phyloP scores from a whole-genome alignment of 371 early-diverging fungal species.

The Thermomucor indicae-seudaticae region DNA sequence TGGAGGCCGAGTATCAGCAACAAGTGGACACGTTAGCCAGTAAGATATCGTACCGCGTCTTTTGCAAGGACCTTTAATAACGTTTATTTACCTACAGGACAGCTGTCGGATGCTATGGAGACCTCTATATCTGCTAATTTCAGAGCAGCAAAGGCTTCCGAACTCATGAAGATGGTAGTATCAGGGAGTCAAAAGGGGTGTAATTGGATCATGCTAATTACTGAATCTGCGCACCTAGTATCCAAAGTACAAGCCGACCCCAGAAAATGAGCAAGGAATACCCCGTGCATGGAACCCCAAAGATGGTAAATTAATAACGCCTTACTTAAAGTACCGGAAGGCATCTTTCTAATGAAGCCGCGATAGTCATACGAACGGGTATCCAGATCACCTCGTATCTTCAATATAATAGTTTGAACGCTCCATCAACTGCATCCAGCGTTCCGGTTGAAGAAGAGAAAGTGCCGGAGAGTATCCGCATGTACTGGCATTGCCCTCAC shows the following conservation, averaged over 20 bases:
- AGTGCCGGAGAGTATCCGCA: conserved; percentile 18
- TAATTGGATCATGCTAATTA: not conserved
- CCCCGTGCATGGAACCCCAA: conserved; percentile 42
- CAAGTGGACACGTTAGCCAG: conserved; percentile 22
- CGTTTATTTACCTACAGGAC: not conserved
- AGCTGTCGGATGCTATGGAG: conserved; percentile 28
- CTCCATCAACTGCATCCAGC: conserved; percentile 26
- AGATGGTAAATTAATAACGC: conserved; percentile 21
- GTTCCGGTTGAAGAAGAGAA: conserved; percentile 22
- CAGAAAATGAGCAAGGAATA: conserved; percentile 11
- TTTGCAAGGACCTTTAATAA: not conserved
- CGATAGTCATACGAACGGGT: conserved; percentile 29
- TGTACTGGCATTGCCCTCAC: conserved; percentile 35
- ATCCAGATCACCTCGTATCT: conserved; percentile 31
- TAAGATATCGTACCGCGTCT: conserved; percentile 8
- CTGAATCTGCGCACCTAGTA: conserved; percentile 16
- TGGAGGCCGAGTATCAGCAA: conserved; percentile 20
- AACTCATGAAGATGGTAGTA: conserved; percentile 41
- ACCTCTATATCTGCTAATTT: conserved; percentile 43
- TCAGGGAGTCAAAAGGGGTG: too few species aligned
- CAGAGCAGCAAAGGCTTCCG: conserved; percentile 32
- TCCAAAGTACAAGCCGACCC: conserved; percentile 24
- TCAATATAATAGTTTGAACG: conserved; percentile 26
- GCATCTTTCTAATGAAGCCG: not conserved
- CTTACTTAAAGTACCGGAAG: not conserved